Evolutionary conservation across 331 rosid species (phyloP).

Genomic region (Dryas integrifolia): DNA sequence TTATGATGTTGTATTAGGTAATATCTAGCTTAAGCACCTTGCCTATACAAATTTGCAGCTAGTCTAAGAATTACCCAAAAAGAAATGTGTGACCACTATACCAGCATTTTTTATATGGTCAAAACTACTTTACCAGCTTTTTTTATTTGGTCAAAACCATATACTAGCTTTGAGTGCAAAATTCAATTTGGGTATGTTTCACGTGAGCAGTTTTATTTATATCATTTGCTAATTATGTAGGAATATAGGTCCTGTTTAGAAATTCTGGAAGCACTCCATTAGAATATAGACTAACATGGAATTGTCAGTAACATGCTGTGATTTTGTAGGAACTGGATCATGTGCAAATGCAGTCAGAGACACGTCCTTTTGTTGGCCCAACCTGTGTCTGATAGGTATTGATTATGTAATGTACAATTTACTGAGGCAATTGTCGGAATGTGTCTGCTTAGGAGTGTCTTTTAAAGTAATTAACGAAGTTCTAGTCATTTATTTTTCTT

Average conservation of each 20-base stretch:
- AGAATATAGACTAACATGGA: background rate
- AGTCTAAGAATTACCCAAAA: background rate
- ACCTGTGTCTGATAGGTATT: conserved; percentile 34
- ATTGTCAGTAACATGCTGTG: background rate
- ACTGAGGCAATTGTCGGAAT: conserved; percentile 1
- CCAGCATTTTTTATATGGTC: too few species aligned
- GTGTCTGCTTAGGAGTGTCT: background rate
- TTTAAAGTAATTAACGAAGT: background rate
- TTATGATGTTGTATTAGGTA: background rate
- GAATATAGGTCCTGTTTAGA: background rate
- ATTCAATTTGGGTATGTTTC: background rate
- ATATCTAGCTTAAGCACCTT: background rate
- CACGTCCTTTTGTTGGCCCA: conserved; percentile 43
- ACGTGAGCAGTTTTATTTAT: background rate
- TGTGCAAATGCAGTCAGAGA: conserved; percentile 44
- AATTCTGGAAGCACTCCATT: background rate
- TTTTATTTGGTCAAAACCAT: too few species aligned
- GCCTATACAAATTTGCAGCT: background rate
- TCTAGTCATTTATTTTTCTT: background rate
- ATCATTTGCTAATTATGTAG: background rate
- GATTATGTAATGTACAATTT: conserved; percentile 15
- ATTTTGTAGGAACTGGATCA: conserved; percentile 57
- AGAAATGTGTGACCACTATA: background rate
- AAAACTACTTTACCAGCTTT: too few species aligned
- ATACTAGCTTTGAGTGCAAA: background rate